Evolutionary conservation across 2,329 filamentous ascomycete species (phyloP).

Genomic region (Sclerotinia borealis): DNA sequence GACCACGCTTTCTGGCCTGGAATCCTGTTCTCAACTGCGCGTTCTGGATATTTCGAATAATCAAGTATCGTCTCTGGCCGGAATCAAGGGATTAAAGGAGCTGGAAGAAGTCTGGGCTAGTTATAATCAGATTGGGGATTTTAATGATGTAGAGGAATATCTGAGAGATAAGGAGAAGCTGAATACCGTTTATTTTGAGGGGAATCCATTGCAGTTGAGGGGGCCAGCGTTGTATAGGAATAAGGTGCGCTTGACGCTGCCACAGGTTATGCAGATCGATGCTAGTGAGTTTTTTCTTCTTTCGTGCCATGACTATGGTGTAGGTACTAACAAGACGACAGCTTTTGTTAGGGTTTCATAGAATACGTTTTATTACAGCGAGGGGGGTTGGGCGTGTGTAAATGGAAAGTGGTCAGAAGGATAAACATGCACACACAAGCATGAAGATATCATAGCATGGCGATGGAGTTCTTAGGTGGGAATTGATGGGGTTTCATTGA

Average conservation of each 20-base stretch:
- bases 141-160: conserved; percentile 73
- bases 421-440: not conserved
- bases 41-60: conserved; percentile 90
- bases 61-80: conserved; percentile 66
- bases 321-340: conserved; percentile 12
- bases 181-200: conserved; percentile 93
- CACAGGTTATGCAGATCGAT: conserved; percentile 89
- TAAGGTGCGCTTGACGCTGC: conserved; percentile 82
- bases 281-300: conserved; percentile 65
- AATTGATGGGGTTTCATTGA: conserved; percentile 8
- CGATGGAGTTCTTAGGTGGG: conserved; percentile 17
- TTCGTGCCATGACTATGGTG: not conserved
- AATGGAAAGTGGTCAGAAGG: not conserved
- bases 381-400: not conserved
- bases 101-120: conserved; percentile 94
- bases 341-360: conserved; percentile 32
- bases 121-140: conserved; percentile 75
- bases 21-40: conserved; percentile 56
- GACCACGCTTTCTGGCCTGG: conserved; percentile 67
- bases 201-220: conserved; percentile 77
- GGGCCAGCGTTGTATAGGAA: conserved; percentile 86
- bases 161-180: conserved; percentile 73
- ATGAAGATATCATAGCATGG: conserved; percentile 16
- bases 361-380: not conserved
- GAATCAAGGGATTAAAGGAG: conserved; percentile 60